Evolutionary conservation across 495 filamentous ascomycete genomes (phyloP), one percentile per base, ranked within the genome.

Genomic region (Hyaloscypha finlandica): DNA sequence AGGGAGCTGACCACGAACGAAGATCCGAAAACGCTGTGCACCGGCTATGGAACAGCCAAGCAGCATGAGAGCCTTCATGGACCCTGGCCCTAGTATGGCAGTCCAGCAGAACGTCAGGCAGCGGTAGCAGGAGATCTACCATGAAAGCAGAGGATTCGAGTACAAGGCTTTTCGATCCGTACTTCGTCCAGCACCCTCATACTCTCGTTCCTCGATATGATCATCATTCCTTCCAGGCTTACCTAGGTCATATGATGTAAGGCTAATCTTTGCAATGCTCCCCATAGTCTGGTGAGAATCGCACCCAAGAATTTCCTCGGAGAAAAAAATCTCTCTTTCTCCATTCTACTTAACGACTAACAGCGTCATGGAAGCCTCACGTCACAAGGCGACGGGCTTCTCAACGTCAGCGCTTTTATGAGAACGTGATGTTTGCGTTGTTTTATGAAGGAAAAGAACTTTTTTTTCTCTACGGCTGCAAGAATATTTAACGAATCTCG

Each of bases 231-330:
- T 16, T 48, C 42, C 3, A 16, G 11, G 42, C 42, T 37, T n/a
- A 2, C 22, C 25, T 20, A 9, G 31, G 52, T 37, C 12, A 20
- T 53, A 33, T 45, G 32, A 75, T 89, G 86, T 89, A 80, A 80
- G 82, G 79, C 82, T 83, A 83, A 87, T 89, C 87, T 87, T 88
- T 89, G 87, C 86, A 84, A 78, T 84, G 83, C 82, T 82, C 80
- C 73, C 83, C 83, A 89, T 77, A 59, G 74, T 42, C 57, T 68
- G 67, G 67, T 57, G 74, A 76, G 74, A 81, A 82, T 79, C 80
- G 84, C 87, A 89, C 87, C 87, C 87, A 89, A 88, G 87, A 89
- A 84, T 53, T 83, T 77, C 81, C 79, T 8, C 35, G 35, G 25
- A 25, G 25, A 25, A 25, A 25, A 25, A 25, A 25, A 25, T 75